Base-by-base conservation (phyloP, 192 early-diverging fungal genomes). In the Nowakowskiella sp. region DNA sequence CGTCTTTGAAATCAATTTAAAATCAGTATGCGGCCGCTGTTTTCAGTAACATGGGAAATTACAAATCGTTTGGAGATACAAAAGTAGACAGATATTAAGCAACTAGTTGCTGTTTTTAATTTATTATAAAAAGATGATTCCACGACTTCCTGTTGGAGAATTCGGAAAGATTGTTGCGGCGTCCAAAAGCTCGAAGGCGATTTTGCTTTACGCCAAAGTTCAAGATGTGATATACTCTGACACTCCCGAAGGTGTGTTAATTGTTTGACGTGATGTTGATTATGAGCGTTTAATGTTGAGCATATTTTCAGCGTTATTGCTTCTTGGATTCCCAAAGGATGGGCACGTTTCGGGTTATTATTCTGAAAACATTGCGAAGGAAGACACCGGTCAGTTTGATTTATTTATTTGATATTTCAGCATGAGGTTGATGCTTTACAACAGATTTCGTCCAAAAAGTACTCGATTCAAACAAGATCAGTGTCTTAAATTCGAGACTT, bases 331-430 rank as follows among this genome's bases (percentile, higher is more conserved):
- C 53, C 73, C 71, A 6, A 72, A 46, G 23, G 79, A 82, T 16
- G 80, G 80, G 1, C 79, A 82, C 47, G 47, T 77, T 10, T 67
- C 73, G n/a, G 72, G 76, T 4, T 82, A 77, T 53, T 82, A 82
- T 56, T 53, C 51, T n/a, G 21, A 43, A 8, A 68, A 79, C 32
- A 53, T 82, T 8, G 61, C 63, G 42, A 69, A 82, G 47, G 60
- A 51, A 1, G 80, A 82, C 23, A 76, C 72, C 32, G 60, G 48
- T 7, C n/a, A 55, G 13, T 61, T 71, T 3, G 62, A 71, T 34
- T 16, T 50, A 21, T 68, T 51, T 26, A 52, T 64, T 19, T 62
- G 66, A 47, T 65, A 57, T 16, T 42, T 58, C n/a, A 36, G 34
- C 2, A 49, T 68, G 19, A 31, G 55, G 51, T 47, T n/a, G n/a